Evolutionary conservation across 1,284 basidiomycete species (phyloP).

Genomic region (Ustilago tritici): DNA sequence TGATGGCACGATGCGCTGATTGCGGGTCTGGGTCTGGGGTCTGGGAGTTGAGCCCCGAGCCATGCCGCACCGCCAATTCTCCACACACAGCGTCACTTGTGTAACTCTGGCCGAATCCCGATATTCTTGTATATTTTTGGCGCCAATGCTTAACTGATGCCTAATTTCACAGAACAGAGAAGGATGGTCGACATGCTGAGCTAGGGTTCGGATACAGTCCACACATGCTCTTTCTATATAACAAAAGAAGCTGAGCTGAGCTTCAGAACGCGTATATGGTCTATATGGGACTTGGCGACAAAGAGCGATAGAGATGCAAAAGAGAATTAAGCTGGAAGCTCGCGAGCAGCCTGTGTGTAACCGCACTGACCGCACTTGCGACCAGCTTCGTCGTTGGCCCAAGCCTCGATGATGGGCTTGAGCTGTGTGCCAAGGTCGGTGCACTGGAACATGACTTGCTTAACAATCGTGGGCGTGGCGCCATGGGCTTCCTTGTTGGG

Average conservation of each 20-base stretch:
- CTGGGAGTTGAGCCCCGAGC: conserved; percentile 13
- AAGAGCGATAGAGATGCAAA: background rate
- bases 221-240: too few relatives aligned
- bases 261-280: background rate
- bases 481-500: conserved; percentile 76
- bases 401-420: conserved; percentile 81
- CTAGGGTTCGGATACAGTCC: too few relatives aligned
- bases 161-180: too few relatives aligned
- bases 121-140: background rate
- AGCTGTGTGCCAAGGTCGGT: conserved; percentile 92
- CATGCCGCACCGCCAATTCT: conserved; percentile 13
- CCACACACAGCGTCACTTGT: conserved; percentile 7
- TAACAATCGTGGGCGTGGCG: conserved; percentile 80
- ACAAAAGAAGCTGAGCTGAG: background rate
- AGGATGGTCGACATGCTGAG: too few relatives aligned
- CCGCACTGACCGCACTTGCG: conserved; percentile 55
- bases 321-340: conserved; percentile 38
- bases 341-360: conserved; percentile 32
- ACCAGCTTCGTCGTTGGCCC: conserved; percentile 53
- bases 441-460: conserved; percentile 87
- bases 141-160: too few relatives aligned
- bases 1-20: background rate
- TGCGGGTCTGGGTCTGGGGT: background rate
- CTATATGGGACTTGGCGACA: background rate
- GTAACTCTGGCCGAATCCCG: conserved; percentile 13